Base-by-base conservation (phyloP, 495 filamentous ascomycete genomes). In the Lophiostoma macrostomum region DNA sequence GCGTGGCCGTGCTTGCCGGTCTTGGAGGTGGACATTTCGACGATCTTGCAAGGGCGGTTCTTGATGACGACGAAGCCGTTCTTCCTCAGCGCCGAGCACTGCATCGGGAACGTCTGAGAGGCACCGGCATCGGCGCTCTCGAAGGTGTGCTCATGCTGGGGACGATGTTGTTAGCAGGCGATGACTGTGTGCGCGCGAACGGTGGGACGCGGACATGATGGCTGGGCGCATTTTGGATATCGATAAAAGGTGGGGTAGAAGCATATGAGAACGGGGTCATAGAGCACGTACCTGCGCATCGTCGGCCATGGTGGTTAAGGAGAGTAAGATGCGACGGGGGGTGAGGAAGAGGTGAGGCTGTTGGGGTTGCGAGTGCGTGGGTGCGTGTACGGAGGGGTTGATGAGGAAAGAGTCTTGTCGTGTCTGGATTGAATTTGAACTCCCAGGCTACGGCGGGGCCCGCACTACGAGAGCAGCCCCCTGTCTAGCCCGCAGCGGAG, bases 1-100 rank as follows among this genome's bases (percentile, higher is more conserved):
- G 93, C 93, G 85, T 99, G 93, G 73, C 93, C 93, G 86, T 99
- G 93, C 88, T 99, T 99, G 73, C 93, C 93, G 58, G 93, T 99
- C 90, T 99, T 99, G 70, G 93, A 99, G 76, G 93, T 99, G 57
- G 87, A 91, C 93, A 99, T 99, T 69, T 96, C 93, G 72, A 96
- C 88, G 66, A 99, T 99, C 85, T 96, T 97, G 90, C 93, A 99
- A 58, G 93, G 93, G 65, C 93, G 91, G 71, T 78, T 75, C 83
- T 99, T 97, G 76, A 99, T 97, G 67, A 91, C 86, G 76, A 99
- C 93, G 75, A 84, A 82, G 64, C 93, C 93, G 84, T 91, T 93
- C 90, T 99, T 97, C 67, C 93, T 84, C 78, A 99, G 82, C 63
- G 93, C 91, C 75, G 93, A 99, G 76, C 93, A 99, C 80, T 99